Base-by-base conservation (phyloP, 2,329 filamentous ascomycete genomes). In the Calonectria crousiana region DNA sequence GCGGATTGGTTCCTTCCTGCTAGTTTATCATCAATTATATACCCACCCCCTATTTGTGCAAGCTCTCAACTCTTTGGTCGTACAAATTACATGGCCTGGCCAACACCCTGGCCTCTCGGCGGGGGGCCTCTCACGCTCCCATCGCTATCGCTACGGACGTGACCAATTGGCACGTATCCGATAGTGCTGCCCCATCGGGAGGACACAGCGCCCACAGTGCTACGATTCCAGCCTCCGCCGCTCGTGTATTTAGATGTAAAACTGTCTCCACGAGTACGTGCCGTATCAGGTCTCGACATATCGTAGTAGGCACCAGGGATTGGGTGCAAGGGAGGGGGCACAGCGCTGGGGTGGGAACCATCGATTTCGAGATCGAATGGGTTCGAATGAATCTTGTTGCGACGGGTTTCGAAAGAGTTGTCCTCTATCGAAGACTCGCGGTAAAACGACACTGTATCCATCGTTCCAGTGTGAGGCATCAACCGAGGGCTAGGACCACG, bases 321-420 rank as follows among this genome's bases (percentile, higher is more conserved):
- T 11, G 75, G 74, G 32, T 76, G 72, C 8, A 76, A 78, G 23
- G 80, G 78, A 73, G 78, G 75, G 36, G 78, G 74, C 64, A 80
- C 69, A 38, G 73, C 77, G 6, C 79, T 75, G 6, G 79, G 71
- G 26, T 78, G 72, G 11, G 74, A 77, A 44, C 75, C 75, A 67
- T 83, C 81, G 16, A 85, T 76, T 80, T 93, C 91, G n/a, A 93
- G 85, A 77, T 93, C 92, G 78, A 93, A 93, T 2, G 91, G 91
- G 76, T 93, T 91, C 2, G 91, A 92, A 56, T 91, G 89, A 81
- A 92, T 91, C 79, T 90, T 91, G 78, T 89, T 89, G 70, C 89
- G 87, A 20, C 85, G 83, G 8, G 84, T 86, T 56, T 85, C 86
- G 11, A 88, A 85, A n/a, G 86, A 87, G 41, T 83, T 83, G n/a